Evolutionary conservation across 225 moss, liverwort and hornwort species (phyloP), one percentile per base, ranked within the genome.

Genomic region (Pseudisothecium myosuroides): DNA sequence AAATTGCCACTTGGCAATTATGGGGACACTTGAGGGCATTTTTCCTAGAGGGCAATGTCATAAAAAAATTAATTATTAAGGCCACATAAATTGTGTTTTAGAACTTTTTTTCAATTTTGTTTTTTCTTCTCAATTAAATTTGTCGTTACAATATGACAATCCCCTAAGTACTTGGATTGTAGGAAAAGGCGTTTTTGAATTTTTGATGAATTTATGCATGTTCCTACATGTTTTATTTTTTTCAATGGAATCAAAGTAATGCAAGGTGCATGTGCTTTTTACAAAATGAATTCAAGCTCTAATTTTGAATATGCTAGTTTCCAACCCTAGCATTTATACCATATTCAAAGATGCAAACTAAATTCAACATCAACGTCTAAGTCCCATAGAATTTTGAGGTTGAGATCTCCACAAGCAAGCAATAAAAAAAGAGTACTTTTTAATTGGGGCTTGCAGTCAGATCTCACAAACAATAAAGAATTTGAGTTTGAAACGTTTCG

Each of bases 161-260:
- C 7, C 4, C 0, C 3, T 0, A n/a, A n/a, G n/a, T n/a, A 1
- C n/a, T 67, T 68, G 7, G 22, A 67, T n/a, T 21, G 67, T 37
- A 67, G 68, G 12, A 22, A 68, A 68, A n/a, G 6, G 22, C 2
- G 0, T 22, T n/a, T 68, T 22, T 12, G 22, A 68, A 68, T n/a
- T 12, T 22, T 12, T 68, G 22, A 68, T n/a, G 22, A 22, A n/a
- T 68, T n/a, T n/a, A 68, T n/a, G 0, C 0, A 68, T 22, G n/a
- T n/a, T 68, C n/a, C 22, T 68, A n/a, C 21, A n/a, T n/a, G 4
- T 68, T n/a, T n/a, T n/a, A 6, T 36, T 18, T 10, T 22, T n/a
- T n/a, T 68, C 22, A 7, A 22, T n/a, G 10, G 37, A 2, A 66
- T 36, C 11, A 67, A 21, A 37, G 21, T 37, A 20, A 67, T 67